These are phyloP conservation scores for Flaveria ramosissima DNA, from an alignment of 129 eudicot genomes.

Conservation along the genomic window DNA sequence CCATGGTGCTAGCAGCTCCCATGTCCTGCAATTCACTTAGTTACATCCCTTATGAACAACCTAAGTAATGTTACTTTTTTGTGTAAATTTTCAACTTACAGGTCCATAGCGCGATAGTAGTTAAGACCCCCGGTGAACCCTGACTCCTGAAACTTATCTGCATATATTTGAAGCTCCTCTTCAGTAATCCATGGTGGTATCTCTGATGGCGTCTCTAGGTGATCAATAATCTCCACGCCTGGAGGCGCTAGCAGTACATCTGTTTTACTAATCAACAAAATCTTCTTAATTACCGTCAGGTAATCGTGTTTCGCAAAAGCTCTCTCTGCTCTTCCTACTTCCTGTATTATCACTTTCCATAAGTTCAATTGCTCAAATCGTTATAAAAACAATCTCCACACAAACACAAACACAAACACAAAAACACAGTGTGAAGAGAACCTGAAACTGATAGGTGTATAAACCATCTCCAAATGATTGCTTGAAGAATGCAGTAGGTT, in stretches of 20 bases:
- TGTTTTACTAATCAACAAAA: slow-evolving; percentile 33
- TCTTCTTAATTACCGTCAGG: slow-evolving; percentile 55
- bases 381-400: neutral
- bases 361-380: neutral
- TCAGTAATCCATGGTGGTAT: slow-evolving; percentile 44
- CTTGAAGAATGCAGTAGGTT: slow-evolving; percentile 33
- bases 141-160: slow-evolving; percentile 32
- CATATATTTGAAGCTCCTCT: slow-evolving; percentile 19
- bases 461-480: slow-evolving; percentile 44
- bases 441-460: slow-evolving; percentile 56
- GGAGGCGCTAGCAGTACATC: slow-evolving; percentile 43
- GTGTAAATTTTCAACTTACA: slow-evolving; percentile 14
- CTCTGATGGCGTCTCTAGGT: slow-evolving; percentile 22
- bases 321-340: slow-evolving; percentile 53
- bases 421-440: slow-evolving; percentile 13
- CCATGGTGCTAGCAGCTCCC: slow-evolving; percentile 37
- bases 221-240: slow-evolving; percentile 51
- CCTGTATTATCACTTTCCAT: slow-evolving; percentile 28
- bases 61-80: neutral
- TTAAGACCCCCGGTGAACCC: slow-evolving; percentile 34
- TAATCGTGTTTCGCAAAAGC: slow-evolving; percentile 55
- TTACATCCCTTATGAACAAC: neutral
- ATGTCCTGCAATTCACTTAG: slow-evolving; percentile 15
- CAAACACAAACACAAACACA: neutral
- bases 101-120: slow-evolving; percentile 35